A percentile compares a stretch with the other conserved stretches of the same genome.
These are phyloP conservation scores for Mycena vitilis DNA, from an alignment of 768 basidiomycete genomes.

Conservation along the genomic window DNA sequence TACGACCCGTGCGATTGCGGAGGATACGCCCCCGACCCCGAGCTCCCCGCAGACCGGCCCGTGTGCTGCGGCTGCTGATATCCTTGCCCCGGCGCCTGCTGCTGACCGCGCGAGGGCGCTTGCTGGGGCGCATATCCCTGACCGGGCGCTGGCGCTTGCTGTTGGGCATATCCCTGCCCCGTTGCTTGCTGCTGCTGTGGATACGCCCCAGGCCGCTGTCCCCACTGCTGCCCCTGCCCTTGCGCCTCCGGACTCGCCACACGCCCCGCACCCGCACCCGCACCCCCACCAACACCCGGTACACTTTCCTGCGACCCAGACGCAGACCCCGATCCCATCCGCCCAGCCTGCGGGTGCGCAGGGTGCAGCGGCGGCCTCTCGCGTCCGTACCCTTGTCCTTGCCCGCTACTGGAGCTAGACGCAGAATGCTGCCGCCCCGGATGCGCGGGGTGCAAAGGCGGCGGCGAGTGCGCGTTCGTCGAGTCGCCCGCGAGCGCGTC, in stretches of 20 bases:
- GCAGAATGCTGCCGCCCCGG: conserved; percentile 21
- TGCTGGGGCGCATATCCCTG: too few species aligned
- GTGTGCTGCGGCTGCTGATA: conserved; percentile 29
- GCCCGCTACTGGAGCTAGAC: background rate
- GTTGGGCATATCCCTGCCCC: too few species aligned
- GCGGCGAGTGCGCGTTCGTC: background rate
- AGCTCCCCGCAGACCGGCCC: conserved; percentile 19
- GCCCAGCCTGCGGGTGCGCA: conserved; percentile 21
- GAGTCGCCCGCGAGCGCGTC: conserved; percentile 25
- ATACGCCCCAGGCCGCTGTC: background rate
- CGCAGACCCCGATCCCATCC: conserved; percentile 9
- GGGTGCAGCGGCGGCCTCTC: conserved; percentile 36
- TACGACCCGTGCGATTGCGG: background rate
- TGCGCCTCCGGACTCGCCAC: conserved; percentile 21
- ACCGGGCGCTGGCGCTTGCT: too few species aligned
- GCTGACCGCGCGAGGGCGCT: too few species aligned
- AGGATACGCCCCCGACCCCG: conserved; percentile 6
- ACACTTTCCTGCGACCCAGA: background rate
- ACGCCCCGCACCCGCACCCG: background rate
- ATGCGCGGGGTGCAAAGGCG: conserved; percentile 29
- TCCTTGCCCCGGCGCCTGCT: background rate
- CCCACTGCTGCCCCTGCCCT: conserved; percentile 9
- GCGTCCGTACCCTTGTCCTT: background rate
- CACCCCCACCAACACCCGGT: background rate
- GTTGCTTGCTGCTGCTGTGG: too few species aligned